Evolutionary conservation across 2,329 filamentous ascomycete species (phyloP).

Genomic region (Podosphaera leucotricha): DNA sequence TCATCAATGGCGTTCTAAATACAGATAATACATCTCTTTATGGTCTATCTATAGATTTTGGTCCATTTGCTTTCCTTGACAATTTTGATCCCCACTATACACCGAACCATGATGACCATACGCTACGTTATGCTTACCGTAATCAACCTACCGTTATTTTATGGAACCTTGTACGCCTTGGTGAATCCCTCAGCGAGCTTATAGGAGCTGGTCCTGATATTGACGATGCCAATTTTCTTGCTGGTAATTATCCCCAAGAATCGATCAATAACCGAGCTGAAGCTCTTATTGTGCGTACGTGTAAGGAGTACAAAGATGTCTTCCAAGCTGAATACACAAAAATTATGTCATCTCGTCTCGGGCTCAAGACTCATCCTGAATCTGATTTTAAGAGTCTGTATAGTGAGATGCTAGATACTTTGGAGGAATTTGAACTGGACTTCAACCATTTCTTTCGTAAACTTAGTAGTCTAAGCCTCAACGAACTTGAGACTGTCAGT

Average conservation of each 20-base stretch:
- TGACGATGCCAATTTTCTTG: slow-evolving; percentile 50
- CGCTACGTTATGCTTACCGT: slow-evolving; percentile 71
- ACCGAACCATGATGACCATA: slow-evolving; percentile 84
- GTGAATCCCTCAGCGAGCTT: slow-evolving; percentile 70
- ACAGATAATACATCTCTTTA: slow-evolving; percentile 90
- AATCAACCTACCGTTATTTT: slow-evolving; percentile 93
- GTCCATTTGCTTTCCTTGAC: slow-evolving; percentile 93
- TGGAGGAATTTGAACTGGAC: slow-evolving; percentile 67
- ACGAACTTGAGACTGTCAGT: slow-evolving; percentile 39
- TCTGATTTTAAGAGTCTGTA: slow-evolving; percentile 62
- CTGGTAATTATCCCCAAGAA: slow-evolving; percentile 41
- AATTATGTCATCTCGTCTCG: slow-evolving; percentile 59
- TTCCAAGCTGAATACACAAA: slow-evolving; percentile 79
- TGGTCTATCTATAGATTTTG: slow-evolving; percentile 80
- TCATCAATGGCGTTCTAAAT: slow-evolving; percentile 96
- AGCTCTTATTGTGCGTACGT: slow-evolving; percentile 52
- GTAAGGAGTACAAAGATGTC: slow-evolving; percentile 70
- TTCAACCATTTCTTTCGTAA: slow-evolving; percentile 87
- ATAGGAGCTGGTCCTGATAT: slow-evolving; percentile 53
- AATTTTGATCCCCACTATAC: slow-evolving; percentile 90
- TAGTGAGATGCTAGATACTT: slow-evolving; percentile 56
- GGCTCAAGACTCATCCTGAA: slow-evolving; percentile 44
- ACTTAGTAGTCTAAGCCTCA: slow-evolving; percentile 38
- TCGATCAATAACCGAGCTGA: slow-evolving; percentile 61
- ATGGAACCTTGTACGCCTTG: slow-evolving; percentile 91